These are phyloP conservation scores for Blastobotrys persicus DNA, from an alignment of 1,139 yeast species.

Conservation along the genomic window DNA sequence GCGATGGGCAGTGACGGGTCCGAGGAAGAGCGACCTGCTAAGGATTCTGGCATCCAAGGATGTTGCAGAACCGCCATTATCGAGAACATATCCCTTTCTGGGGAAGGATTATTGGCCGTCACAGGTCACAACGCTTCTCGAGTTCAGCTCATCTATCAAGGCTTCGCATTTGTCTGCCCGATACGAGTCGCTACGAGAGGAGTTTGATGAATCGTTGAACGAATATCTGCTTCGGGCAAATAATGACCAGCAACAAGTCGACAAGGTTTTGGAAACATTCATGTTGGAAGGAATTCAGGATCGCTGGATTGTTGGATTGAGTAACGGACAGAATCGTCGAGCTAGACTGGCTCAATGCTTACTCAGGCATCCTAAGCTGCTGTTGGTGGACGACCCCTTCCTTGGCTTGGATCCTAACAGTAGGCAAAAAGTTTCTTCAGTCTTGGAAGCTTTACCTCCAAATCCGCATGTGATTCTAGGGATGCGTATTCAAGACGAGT, in stretches of 20 bases:
- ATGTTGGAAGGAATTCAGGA: conserved; percentile 55
- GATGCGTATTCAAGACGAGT: conserved; percentile 65
- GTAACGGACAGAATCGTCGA: conserved; percentile 91
- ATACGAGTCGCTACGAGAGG: conserved; percentile 81
- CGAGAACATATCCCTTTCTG: conserved; percentile 57
- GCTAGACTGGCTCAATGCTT: conserved; percentile 80
- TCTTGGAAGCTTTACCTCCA: conserved; percentile 42
- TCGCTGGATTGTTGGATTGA: conserved; percentile 81
- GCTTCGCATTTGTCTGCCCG: conserved; percentile 85
- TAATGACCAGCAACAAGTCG: conserved; percentile 40
- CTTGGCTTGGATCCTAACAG: conserved; percentile 84
- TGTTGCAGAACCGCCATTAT: conserved; percentile 51
- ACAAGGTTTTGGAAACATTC: conserved; percentile 48
- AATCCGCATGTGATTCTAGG: conserved; percentile 61
- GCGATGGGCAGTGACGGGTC: conserved; percentile 54
- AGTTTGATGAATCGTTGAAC: conserved; percentile 73
- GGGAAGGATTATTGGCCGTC: conserved; percentile 45
- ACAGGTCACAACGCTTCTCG: conserved; percentile 51
- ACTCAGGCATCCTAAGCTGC: conserved; percentile 59
- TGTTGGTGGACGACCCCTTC: conserved; percentile 87
- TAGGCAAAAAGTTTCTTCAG: conserved; percentile 55
- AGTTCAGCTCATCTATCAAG: conserved; percentile 59
- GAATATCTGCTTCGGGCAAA: conserved; percentile 48
- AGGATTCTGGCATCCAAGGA: conserved; percentile 46
- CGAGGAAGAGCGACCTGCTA: conserved; percentile 45